Evolutionary conservation across 225 moss, liverwort and hornwort species (phyloP), one percentile per base, ranked within the genome.

Genomic region (Rhytidiadelphus loreus): DNA sequence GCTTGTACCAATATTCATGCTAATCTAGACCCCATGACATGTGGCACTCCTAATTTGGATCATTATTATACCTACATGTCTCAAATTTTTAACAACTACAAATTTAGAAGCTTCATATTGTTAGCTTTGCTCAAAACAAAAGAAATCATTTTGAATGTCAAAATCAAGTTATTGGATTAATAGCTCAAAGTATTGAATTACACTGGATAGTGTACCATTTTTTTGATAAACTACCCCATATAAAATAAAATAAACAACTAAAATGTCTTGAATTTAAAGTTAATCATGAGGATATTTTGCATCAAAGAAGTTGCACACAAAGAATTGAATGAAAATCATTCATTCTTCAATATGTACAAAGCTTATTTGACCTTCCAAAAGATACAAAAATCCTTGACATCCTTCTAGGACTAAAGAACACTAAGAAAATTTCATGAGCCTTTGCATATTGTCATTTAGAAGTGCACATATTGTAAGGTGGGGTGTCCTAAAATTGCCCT

Each of bases 321-420:
- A 17, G 2, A 29, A 44, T 72, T 2, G 1, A 0, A 72, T 72
- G 44, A 72, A 72, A 16, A 37, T 43, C 71, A 43, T 71, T 2
- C 21, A 71, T 26, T 28, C 4, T 72, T 72, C 10, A 25, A 41
- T 43, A 43, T 43, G 26, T 1, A 43, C 26, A 43, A 71, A 71
- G 26, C 12, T 0, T 71, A 0, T 23, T 70, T 43, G 73, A 73
- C 3, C 11, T 17, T 73, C 6, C 8, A 30, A 17, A 29, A 9
- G 13, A 44, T 5, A 44, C 16, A 1, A 43, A 26, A 44, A 1
- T 44, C 16, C 0, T 44, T 6, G 2, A 5, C 3, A 0, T 44
- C 30, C 2, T 46, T 30, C 2, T 11, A 48, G 2, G 11, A 29
- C 18, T 28, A 28, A 72, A 29, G 2, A 18, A 6, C 1, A 30